These are phyloP conservation scores for Moricandia arvensis DNA, from an alignment of 345 rosid species.

Conservation along the genomic window DNA sequence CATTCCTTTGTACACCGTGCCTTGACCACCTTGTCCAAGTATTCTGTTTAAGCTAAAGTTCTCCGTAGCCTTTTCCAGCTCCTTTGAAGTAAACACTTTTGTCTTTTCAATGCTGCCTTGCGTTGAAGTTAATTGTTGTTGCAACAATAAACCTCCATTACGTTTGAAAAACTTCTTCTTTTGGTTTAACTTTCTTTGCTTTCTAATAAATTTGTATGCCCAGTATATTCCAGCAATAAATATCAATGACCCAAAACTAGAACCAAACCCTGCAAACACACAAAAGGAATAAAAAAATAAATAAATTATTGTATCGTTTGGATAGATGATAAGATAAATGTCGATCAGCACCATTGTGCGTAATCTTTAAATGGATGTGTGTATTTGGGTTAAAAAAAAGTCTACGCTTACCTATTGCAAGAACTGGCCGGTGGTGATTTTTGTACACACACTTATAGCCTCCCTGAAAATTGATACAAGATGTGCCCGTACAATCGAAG, in stretches of 20 bases:
- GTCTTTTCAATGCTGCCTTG: background rate
- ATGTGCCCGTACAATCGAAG: too few relatives aligned
- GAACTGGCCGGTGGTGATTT: background rate
- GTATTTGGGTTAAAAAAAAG: background rate
- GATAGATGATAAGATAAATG: background rate
- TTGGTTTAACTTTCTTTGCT: too few relatives aligned
- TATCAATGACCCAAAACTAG: constrained; percentile 16
- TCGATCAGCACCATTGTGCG: background rate
- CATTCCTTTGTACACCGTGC: background rate
- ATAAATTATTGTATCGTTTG: background rate
- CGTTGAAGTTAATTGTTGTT: constrained; percentile 33
- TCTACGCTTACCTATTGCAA: constrained; percentile 15
- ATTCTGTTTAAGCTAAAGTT: background rate
- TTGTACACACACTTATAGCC: background rate
- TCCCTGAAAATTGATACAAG: background rate
- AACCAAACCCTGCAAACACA: background rate
- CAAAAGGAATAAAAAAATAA: background rate
- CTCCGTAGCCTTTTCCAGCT: background rate
- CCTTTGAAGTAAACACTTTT: background rate
- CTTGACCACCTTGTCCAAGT: background rate
- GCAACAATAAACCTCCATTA: constrained; percentile 35
- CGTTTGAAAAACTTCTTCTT: constrained; percentile 27
- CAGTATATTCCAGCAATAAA: background rate
- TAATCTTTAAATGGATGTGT: background rate
- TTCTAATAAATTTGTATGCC: constrained; percentile 6